Evolutionary conservation across 2,329 filamentous ascomycete genomes (phyloP), one percentile per base, ranked within the genome.

Genomic region (Periconia digitata): DNA sequence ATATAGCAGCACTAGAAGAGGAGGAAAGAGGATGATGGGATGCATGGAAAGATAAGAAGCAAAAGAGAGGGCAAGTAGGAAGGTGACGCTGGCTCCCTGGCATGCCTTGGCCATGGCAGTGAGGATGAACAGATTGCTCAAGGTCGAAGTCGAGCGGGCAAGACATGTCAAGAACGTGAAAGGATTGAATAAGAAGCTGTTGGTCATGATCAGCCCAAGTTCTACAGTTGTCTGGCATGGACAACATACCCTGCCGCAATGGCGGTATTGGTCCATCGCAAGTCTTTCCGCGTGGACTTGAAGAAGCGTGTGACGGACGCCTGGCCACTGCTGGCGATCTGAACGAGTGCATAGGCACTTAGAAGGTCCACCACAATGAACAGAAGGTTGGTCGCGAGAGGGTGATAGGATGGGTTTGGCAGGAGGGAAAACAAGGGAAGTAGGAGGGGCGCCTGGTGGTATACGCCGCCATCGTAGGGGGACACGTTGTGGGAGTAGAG

Each of bases 401-500:
- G 86, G 63, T 84, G 84, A 44, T 74, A 69, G 53, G 79, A 75
- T 41, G 84, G 79, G 67, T 86, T 82, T 8, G 94, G 92, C 38
- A 99, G 81, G 38, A 96, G 81, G 29, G 90, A 89, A 78, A 97
- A 96, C 57, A 97, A 81, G 39, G 92, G 90, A 50, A 99, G 84
- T 35, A 99, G 82, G 47, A 99, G 79, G 40, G 94, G 94, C 65
- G 84, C 82, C 74, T 86, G 85, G 69, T 87, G 84, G 65, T 83
- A 87, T 55, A 87, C 90, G 62, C 94, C 94, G 56, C 94, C 94
- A 71, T 99, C 91, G 75, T 97, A 99, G 1, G 94, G 94, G 51
- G 91, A 96, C 48, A 97, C 89, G 76, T 96, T 95, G 72, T 95
- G 90, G 56, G 89, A 92, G 72, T 97, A 97, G 18, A 99, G 84